Evolutionary conservation across 139 green algal genomes (phyloP).

Genomic region (Pedinophyceae sp.): DNA sequence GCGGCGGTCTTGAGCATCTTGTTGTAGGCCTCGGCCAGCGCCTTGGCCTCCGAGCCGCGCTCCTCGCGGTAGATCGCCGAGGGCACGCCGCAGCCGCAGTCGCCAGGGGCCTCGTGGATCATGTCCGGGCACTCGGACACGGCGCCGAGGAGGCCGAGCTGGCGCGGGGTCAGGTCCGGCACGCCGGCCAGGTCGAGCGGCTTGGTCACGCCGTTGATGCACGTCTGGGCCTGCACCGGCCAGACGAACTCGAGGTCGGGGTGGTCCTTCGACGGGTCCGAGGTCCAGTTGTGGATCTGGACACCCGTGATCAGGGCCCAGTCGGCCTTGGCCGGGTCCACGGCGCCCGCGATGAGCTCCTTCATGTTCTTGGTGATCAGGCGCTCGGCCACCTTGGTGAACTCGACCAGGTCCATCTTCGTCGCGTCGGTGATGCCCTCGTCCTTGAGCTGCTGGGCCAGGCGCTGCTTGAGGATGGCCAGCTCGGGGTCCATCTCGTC

Average conservation of each 20-base stretch:
- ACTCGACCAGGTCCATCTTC: constrained; percentile 39
- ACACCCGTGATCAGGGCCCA: constrained; percentile 75
- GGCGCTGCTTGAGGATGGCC: neutral
- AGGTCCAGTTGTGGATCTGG: constrained; percentile 72
- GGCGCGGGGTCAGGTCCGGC: constrained; percentile 23
- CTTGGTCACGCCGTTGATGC: constrained; percentile 50
- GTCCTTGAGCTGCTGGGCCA: constrained; percentile 20
- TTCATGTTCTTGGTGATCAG: constrained; percentile 77
- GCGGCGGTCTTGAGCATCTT: too few species aligned
- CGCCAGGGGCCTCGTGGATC: too few species aligned
- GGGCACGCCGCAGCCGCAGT: too few species aligned
- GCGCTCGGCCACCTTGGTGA: constrained; percentile 55
- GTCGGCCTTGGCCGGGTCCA: constrained; percentile 60
- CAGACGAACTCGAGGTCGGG: constrained; percentile 60
- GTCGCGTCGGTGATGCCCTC: constrained; percentile 17
- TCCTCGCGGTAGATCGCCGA: too few species aligned
- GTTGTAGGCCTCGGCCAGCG: too few species aligned
- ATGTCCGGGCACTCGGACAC: too few species aligned
- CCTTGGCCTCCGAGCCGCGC: too few species aligned
- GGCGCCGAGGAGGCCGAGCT: constrained; percentile 20
- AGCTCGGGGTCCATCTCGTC: constrained; percentile 2
- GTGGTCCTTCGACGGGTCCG: constrained; percentile 22
- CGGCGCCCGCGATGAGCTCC: constrained; percentile 61
- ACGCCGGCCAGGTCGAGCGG: constrained; percentile 48
- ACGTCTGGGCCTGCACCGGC: constrained; percentile 43